Base-by-base conservation (phyloP, 1,284 basidiomycete genomes). In the Thecaphora thlaspeos region DNA sequence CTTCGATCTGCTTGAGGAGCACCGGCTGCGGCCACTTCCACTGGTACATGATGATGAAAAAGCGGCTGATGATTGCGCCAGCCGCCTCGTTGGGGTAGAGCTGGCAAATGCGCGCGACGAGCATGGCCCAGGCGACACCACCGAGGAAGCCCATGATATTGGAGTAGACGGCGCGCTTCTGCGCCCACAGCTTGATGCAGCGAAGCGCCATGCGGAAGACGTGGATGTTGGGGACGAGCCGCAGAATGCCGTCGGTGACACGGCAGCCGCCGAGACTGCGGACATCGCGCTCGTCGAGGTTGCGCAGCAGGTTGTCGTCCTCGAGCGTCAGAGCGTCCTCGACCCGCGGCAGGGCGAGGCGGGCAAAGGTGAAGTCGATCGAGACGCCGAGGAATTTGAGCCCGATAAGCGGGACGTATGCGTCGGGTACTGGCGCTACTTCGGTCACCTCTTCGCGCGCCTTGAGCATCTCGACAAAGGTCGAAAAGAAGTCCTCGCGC, bases 21-120 rank as follows among this genome's bases (percentile, higher is more conserved):
- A 98, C 92, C 23, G 95, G 95, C 77, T 95, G 91, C 15, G 95
- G 95, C 95, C 95, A 99, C 61, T 87, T 84, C 93, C 93, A 97
- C 82, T 92, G 90, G 78, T 91, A 89, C 85, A 93, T 89, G 71
- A 97, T 93, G 55, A 92, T 90, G 77, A 96, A 97, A 81, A 94
- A 96, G 70, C 92, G 86, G 80, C 90, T 91, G 70, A 99, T 91
- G 72, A 99, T 93, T 2, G 90, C 90, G 15, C 92, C 92, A 17
- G 93, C 91, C 53, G 88, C 87, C 26, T 91, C 91, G 69, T 89
- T 95, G 28, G 95, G 95, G 78, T 97, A 99, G 53, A 99, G 81
- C 76, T 99, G 95, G 81, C 95, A 99, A 83, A 98, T 93, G 76
- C 95, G 87, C 43, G 95, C 95, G 12, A 96, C 93, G 43, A 97